Evolutionary conservation across 495 filamentous ascomycete species (phyloP), one percentile per base, ranked within the genome.

Genomic region (Aspergillus indologenus): DNA sequence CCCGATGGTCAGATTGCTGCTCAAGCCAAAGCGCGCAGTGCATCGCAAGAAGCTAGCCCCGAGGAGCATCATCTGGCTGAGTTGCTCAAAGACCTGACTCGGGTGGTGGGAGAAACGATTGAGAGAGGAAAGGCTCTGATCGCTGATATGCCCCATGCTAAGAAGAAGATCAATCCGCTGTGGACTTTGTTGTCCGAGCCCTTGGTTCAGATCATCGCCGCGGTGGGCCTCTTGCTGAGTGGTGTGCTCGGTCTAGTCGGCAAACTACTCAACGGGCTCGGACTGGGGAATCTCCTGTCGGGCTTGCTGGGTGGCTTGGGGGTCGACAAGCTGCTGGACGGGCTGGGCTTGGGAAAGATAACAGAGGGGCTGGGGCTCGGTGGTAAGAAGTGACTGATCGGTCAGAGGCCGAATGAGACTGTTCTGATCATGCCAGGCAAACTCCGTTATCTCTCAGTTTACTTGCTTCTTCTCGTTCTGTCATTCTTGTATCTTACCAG

Each of bases 131-230:
- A 90, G 81, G 85, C 84, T 67, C 87, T 88, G 75, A 85, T 93
- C 52, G 84, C 87, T 64, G 87, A 87, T 68, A 90, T 94, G 85
- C 90, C 90, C 2, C 85, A 90, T 60, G 90, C 89, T 15, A 91
- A 92, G 82, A 92, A 93, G 78, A 83, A 87, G 70, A 80, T 95
- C 45, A 93, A 90, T 64, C 90, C 91, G 2, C 81, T 95, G 19
- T 90, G 90, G 88, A 85, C 82, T 29, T 73, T 95, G 52, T 72
- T 95, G 12, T 85, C 83, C 14, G 75, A 95, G 75, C 91, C 91
- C 8, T 78, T 95, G 19, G 88, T 90, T 81, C 91, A 95, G 79
- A 95, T 96, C 68, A 76, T 95, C 57, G 90, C 90, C 2, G 90
- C 87, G 7, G 90, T 95, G 3, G 90, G 90, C 3, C 70, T 95